A percentile compares a stretch with the other conserved stretches of the same genome.
Conservation (phyloP, 1,139 yeast species). For the Pneumocystis murina region DNA sequence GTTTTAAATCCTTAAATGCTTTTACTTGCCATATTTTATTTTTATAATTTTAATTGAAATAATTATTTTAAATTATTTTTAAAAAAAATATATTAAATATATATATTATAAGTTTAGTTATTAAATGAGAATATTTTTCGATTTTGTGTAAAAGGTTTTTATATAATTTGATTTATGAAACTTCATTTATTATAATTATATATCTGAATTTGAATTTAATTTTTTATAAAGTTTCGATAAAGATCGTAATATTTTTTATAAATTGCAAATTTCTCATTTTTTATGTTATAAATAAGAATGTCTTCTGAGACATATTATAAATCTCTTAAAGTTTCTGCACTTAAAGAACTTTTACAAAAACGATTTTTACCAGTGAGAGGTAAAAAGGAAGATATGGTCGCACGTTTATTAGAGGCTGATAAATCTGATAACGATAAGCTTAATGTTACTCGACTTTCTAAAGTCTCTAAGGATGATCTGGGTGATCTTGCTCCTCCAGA, state of each 20-base stretch:
- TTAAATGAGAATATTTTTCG: background rate
- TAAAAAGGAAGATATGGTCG: constrained; percentile 33
- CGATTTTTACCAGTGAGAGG: constrained; percentile 63
- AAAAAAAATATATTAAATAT: background rate
- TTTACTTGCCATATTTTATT: background rate
- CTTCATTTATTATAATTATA: background rate
- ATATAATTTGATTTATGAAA: background rate
- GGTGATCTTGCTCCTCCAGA: constrained; percentile 9
- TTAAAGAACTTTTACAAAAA: constrained; percentile 59
- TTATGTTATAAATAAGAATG: constrained; percentile 20
- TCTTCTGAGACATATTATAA: constrained; percentile 37
- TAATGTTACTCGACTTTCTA: background rate
- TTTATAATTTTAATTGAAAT: background rate
- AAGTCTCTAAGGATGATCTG: background rate
- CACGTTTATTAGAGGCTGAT: constrained; percentile 7
- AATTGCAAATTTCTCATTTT: background rate
- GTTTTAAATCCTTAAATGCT: background rate
- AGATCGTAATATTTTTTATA: background rate
- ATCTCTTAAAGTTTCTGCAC: constrained; percentile 63
- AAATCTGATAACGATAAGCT: background rate
- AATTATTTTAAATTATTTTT: background rate
- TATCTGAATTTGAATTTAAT: background rate
- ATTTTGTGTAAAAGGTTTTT: background rate
- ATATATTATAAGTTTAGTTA: background rate
- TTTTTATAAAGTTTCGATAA: background rate